Evolutionary conservation across 1,284 basidiomycete species (phyloP).

Genomic region (Pseudozyma flocculosa): DNA sequence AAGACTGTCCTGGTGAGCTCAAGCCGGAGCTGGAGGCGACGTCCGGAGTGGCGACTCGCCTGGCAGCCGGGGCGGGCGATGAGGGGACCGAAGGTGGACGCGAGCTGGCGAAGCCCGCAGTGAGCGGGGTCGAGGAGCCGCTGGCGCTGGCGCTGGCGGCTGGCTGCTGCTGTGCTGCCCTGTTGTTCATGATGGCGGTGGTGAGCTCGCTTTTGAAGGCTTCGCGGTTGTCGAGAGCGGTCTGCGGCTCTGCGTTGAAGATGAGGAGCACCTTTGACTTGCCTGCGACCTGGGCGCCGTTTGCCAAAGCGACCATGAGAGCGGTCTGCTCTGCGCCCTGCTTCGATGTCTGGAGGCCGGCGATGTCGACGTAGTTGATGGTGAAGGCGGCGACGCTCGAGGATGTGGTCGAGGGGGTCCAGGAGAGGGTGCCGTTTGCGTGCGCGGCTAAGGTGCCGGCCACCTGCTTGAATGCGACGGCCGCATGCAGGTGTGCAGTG

Average conservation of each 20-base stretch:
- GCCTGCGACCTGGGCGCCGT: slow-evolving; percentile 23
- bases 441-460: slow-evolving; percentile 36
- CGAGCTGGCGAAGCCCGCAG: no score
- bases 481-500: slow-evolving; percentile 29
- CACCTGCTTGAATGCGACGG: slow-evolving; percentile 40
- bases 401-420: slow-evolving; percentile 32
- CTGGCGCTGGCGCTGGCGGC: not conserved
- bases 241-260: slow-evolving; percentile 40
- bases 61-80: slow-evolving; percentile 7
- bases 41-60: slow-evolving; percentile 12
- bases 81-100: slow-evolving; percentile 4
- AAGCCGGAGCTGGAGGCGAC: no score
- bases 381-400: slow-evolving; percentile 28
- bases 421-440: slow-evolving; percentile 18
- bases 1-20: no score
- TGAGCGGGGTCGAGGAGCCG: no score
- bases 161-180: not conserved
- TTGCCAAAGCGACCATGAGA: slow-evolving; percentile 38
- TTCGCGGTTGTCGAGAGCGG: slow-evolving; percentile 35
- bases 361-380: slow-evolving; percentile 27
- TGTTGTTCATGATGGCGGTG: slow-evolving; percentile 26
- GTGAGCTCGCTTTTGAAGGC: slow-evolving; percentile 43
- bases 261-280: slow-evolving; percentile 34
- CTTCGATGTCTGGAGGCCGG: slow-evolving; percentile 42
- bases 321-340: slow-evolving; percentile 43